A percentile compares a stretch with the other conserved stretches of the same genome.
Conservation (phyloP, 2,329 filamentous ascomycete genomes). For the Fusarium austroafricanum region DNA sequence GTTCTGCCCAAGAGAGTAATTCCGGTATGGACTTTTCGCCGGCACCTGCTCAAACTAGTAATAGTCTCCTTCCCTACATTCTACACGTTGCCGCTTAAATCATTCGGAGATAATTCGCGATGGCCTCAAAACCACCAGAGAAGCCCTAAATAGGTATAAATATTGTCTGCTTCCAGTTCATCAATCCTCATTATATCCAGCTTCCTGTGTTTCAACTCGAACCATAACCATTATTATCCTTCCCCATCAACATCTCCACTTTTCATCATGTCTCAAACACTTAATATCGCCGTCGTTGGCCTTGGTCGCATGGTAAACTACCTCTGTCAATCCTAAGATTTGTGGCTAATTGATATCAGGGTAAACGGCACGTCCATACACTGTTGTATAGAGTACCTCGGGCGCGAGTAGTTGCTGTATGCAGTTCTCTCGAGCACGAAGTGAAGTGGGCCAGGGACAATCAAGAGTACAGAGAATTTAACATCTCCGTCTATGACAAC, state of each 20-base stretch:
- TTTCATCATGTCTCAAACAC: conserved; percentile 7
- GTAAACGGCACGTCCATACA: conserved; percentile 31
- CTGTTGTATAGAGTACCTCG: conserved; percentile 30
- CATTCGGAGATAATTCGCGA: not conserved
- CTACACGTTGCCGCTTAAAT: too few species aligned
- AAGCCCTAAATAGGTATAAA: not conserved
- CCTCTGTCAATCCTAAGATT: accelerated
- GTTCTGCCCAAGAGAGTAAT: not conserved
- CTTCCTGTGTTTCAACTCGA: too few species aligned
- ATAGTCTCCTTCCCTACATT: too few species aligned
- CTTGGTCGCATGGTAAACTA: conserved; percentile 32
- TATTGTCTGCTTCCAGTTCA: not conserved
- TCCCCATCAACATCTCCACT: too few species aligned
- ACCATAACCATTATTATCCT: too few species aligned
- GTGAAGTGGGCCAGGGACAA: conserved; percentile 25
- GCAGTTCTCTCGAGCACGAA: conserved; percentile 19
- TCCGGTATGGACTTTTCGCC: too few species aligned
- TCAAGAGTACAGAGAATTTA: conserved; percentile 27
- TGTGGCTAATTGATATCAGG: not conserved
- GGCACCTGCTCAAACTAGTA: too few species aligned
- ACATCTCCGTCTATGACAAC: conserved; percentile 20
- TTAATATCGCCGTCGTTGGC: conserved; percentile 35
- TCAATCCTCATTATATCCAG: not conserved
- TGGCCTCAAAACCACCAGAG: not conserved
- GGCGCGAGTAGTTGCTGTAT: conserved; percentile 29